Evolutionary conservation across 305 asterid species (phyloP).

Genomic region (Fraxinus paxiana): DNA sequence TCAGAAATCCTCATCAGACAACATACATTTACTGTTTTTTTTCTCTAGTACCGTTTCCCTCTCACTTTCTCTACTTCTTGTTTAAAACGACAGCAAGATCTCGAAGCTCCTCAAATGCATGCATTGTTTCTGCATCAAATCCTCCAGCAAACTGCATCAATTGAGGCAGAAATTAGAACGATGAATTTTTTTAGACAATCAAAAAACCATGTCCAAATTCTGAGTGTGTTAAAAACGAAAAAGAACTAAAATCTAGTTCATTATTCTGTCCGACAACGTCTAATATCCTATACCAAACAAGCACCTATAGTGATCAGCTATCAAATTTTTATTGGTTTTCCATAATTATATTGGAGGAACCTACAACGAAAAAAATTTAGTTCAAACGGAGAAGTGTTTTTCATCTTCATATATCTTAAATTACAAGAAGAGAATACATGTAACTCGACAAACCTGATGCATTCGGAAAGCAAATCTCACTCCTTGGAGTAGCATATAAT

Average conservation of each 20-base stretch:
- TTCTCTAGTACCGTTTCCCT: background rate
- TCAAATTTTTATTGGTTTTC: background rate
- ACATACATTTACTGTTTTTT: background rate
- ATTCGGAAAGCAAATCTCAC: conserved; percentile 91
- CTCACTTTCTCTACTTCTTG: conserved; percentile 35
- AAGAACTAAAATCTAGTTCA: background rate
- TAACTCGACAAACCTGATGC: conserved; percentile 63
- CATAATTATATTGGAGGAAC: background rate
- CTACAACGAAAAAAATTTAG: background rate
- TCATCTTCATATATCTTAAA: background rate
- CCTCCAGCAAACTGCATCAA: conserved; percentile 90
- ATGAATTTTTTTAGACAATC: background rate
- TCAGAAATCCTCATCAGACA: conserved; percentile 7
- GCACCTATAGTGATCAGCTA: background rate
- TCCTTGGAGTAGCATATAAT: conserved; percentile 88
- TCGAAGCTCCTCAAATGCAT: conserved; percentile 86
- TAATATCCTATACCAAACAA: background rate
- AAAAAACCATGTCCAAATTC: background rate
- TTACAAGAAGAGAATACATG: background rate
- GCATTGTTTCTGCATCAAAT: conserved; percentile 91
- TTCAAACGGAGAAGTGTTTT: background rate
- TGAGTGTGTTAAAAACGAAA: background rate
- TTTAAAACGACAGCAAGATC: conserved; percentile 70
- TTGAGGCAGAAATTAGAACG: background rate
- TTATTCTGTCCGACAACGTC: background rate